Percentiles rank a stretch among this genome's conserved stretches.
These are phyloP conservation scores for Lantana camara DNA, from an alignment of 257 asterid species.

Conservation along the genomic window DNA sequence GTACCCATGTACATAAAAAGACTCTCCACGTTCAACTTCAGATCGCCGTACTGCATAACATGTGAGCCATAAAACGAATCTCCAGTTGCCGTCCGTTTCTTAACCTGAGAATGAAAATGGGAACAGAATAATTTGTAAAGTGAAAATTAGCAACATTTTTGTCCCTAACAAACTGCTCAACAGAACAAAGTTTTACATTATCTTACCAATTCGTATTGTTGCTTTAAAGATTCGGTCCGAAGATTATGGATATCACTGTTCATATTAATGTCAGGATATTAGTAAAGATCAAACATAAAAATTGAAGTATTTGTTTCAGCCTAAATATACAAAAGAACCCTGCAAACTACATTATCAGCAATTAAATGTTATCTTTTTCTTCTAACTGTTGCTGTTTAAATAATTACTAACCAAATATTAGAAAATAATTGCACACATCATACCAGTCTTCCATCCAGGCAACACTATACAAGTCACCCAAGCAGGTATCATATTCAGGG, in stretches of 20 bases:
- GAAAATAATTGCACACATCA: neutral
- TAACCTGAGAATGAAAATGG: conserved; percentile 59
- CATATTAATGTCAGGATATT: conserved; percentile 24
- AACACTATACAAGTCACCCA: conserved; percentile 93
- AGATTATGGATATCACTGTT: conserved; percentile 87
- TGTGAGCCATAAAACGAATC: conserved; percentile 76
- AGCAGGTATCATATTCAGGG: conserved; percentile 82
- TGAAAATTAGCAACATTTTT: neutral
- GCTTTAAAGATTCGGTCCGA: conserved; percentile 74
- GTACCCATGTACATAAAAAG: conserved; percentile 75
- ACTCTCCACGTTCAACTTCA: conserved; percentile 47
- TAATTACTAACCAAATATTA: neutral
- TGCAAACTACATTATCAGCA: neutral
- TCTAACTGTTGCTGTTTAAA: neutral
- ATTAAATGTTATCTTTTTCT: neutral
- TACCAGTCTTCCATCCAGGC: conserved; percentile 99
- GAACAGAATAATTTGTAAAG: conserved; percentile 10
- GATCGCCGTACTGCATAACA: conserved; percentile 92
- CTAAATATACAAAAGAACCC: neutral
- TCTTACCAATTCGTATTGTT: conserved; percentile 87
- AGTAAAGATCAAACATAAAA: conserved; percentile 11
- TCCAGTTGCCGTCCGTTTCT: conserved; percentile 64
- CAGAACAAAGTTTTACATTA: conserved; percentile 3
- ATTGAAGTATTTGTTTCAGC: neutral
- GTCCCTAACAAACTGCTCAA: neutral